These are phyloP conservation scores for Micractinium sp. DNA, from an alignment of 139 green algal genomes.

Conservation along the genomic window DNA sequence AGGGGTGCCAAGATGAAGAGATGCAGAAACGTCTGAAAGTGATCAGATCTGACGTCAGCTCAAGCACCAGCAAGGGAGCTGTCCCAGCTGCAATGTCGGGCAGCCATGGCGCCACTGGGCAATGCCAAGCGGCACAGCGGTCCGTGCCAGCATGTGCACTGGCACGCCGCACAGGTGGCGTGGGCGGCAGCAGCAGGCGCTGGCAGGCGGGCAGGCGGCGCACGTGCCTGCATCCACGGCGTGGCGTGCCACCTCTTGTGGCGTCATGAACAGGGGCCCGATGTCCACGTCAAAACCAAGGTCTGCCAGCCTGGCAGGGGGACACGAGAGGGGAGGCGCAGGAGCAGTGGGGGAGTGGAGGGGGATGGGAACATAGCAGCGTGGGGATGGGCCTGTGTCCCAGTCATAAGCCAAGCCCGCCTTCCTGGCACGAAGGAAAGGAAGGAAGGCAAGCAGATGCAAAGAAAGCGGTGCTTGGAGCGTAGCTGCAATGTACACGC, in stretches of 20 bases:
- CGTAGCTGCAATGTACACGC: too few relatives aligned
- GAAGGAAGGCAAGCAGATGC: too few relatives aligned
- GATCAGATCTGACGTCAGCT: neutral
- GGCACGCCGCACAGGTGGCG: too few relatives aligned
- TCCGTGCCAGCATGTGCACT: neutral
- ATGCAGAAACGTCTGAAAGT: neutral
- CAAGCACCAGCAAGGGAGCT: neutral
- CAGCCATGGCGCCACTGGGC: neutral
- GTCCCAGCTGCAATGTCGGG: too few relatives aligned
- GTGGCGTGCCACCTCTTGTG: constrained; percentile 67
- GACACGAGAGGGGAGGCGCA: neutral
- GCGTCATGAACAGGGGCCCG: constrained; percentile 74
- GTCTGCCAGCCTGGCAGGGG: constrained; percentile 56
- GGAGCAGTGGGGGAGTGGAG: too few relatives aligned
- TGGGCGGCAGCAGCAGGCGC: neutral
- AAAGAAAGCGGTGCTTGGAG: too few relatives aligned
- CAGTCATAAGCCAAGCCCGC: neutral
- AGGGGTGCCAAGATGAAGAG: too few relatives aligned
- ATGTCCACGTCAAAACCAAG: constrained; percentile 81
- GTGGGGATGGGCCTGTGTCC: neutral
- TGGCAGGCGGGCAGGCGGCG: too few relatives aligned
- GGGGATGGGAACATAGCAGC: neutral
- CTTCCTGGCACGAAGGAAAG: too few relatives aligned
- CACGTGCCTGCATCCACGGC: constrained; percentile 62
- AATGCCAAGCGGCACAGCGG: neutral